Conservation (phyloP, 129 eudicot genomes). For the Flaveria sonorensis region DNA sequence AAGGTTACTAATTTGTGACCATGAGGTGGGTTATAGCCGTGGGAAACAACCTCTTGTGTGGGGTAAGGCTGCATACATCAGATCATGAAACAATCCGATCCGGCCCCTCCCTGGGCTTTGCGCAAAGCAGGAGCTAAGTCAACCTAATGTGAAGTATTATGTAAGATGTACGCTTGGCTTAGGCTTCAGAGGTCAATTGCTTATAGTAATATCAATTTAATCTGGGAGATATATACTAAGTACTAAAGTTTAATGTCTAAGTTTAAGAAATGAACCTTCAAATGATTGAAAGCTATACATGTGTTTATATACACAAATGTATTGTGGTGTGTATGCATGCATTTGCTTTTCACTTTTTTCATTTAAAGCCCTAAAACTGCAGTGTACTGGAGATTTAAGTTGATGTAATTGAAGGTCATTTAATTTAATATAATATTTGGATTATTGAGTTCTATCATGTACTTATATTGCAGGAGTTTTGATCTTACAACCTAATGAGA, state of each 20-base stretch:
- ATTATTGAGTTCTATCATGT: slow-evolving; percentile 23
- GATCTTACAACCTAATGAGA: slow-evolving; percentile 41
- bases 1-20: too few species aligned
- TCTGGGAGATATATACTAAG: background rate
- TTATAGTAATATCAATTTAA: background rate
- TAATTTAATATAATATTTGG: slow-evolving; percentile 1
- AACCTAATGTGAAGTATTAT: background rate
- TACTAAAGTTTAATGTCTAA: background rate
- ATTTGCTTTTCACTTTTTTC: slow-evolving; percentile 6
- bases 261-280: background rate
- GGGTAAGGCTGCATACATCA: too few species aligned
- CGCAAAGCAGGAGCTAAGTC: too few species aligned
- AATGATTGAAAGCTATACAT: background rate
- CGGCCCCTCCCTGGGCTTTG: too few species aligned
- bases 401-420: slow-evolving; percentile 5
- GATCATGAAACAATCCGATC: too few species aligned
- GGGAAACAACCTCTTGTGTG: too few species aligned
- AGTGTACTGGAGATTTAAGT: background rate
- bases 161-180: background rate
- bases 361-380: background rate
- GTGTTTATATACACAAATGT: background rate
- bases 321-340: slow-evolving; percentile 10
- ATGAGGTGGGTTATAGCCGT: too few species aligned
- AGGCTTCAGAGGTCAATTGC: slow-evolving; percentile 1
- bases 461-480: slow-evolving; percentile 46